Conservation (phyloP, 139 green algal species). For the Chlorokybus atmophyticus region DNA sequence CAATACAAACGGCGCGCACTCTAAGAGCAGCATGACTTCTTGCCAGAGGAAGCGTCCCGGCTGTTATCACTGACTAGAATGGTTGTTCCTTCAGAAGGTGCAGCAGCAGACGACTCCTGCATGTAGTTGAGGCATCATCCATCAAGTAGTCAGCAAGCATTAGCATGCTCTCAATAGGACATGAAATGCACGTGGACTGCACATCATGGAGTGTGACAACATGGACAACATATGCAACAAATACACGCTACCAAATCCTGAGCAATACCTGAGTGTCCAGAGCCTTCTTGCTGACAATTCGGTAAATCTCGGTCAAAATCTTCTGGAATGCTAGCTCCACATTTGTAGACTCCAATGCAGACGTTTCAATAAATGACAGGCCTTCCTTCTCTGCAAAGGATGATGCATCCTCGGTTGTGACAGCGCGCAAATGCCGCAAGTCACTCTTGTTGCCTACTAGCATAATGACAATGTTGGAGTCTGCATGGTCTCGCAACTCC, state of each 20-base stretch:
- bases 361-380: conserved; percentile 97
- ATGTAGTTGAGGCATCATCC: too few species aligned
- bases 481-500: conserved; percentile 73
- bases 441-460: conserved; percentile 98
- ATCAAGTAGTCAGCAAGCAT: too few species aligned
- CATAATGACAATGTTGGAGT: conserved; percentile 98
- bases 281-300: conserved; percentile 89
- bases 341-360: conserved; percentile 92
- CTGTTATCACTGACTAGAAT: not conserved
- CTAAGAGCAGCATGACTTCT: too few species aligned
- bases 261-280: too few species aligned
- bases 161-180: too few species aligned
- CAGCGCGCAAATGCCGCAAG: conserved; percentile 78
- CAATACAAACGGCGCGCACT: too few species aligned
- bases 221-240: too few species aligned
- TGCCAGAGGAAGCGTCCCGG: too few species aligned
- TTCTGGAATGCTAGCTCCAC: conserved; percentile 94
- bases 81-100: not conserved
- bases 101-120: not conserved
- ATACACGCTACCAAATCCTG: too few species aligned
- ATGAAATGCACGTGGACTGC: too few species aligned
- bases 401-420: conserved; percentile 79
- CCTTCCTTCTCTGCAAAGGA: conserved; percentile 63
- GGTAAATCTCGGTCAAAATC: conserved; percentile 96
- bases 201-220: too few species aligned